Conservation (phyloP, 768 basidiomycete species). For the Xerocomus potaroensis region DNA sequence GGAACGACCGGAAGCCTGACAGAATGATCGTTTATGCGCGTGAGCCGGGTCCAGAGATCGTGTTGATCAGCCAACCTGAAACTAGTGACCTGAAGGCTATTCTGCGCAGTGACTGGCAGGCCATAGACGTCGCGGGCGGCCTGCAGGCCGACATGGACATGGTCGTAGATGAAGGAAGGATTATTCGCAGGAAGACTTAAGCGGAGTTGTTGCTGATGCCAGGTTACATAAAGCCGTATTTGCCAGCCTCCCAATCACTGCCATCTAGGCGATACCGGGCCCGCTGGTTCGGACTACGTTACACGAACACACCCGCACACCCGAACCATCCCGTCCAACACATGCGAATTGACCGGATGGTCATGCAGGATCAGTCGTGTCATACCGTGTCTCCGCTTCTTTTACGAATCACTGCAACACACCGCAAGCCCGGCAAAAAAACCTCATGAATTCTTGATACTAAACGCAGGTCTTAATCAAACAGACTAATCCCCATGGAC, state of each 20-base stretch:
- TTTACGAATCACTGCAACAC: neutral
- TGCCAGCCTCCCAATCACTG: no score
- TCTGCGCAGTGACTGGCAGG: slow-evolving; percentile 19
- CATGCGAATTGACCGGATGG: slow-evolving; percentile 2
- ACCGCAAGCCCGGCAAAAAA: no score
- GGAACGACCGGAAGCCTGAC: slow-evolving; percentile 29
- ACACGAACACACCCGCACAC: slow-evolving; percentile 1
- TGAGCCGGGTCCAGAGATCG: slow-evolving; percentile 1
- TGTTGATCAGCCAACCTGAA: slow-evolving; percentile 19
- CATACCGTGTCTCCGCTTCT: no score
- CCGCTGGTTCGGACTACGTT: neutral
- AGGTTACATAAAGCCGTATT: slow-evolving; percentile 29
- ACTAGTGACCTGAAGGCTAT: slow-evolving; percentile 16
- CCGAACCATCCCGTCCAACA: slow-evolving; percentile 15
- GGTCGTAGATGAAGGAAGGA: slow-evolving; percentile 22
- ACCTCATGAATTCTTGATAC: no score
- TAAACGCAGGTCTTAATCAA: no score
- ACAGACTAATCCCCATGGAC: slow-evolving; percentile 32
- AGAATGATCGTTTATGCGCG: neutral
- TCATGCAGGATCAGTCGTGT: neutral
- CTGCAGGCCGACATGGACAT: slow-evolving; percentile 31
- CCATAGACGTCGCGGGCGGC: slow-evolving; percentile 23
- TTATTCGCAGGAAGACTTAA: slow-evolving; percentile 14
- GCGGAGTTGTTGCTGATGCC: slow-evolving; percentile 7
- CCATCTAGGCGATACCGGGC: slow-evolving; percentile 14